Evolutionary conservation across 176 grass and related monocot species (phyloP), one percentile per base, ranked within the genome.

Genomic region (Eremochloa ophiuroides): DNA sequence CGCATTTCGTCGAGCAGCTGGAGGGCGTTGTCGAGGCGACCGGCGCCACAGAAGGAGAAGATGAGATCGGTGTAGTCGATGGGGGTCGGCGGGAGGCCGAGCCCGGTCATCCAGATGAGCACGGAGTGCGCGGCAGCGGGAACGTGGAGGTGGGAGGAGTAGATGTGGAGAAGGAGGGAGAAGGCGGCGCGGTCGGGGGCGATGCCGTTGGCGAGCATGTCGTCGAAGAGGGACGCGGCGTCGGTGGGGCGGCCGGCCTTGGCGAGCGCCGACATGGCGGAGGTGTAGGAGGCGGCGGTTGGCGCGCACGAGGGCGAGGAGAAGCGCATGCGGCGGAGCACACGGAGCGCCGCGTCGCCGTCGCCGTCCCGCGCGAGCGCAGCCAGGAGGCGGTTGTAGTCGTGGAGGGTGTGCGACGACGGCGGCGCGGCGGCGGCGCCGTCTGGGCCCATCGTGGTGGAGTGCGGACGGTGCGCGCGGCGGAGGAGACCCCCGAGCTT

Each of bases 1-100:
- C 94, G 88, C 96, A 99, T 99, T 87, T 93, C 81, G 79, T 99
- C 91, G 56, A 99, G 76, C 85, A 93, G 44, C 17, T 84, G 62
- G 66, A 92, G 85, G 35, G 93, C 96, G 61, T 95, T 89, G 0
- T 86, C 62, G 20, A 98, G 77, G 43, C 76, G 82, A 3, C 79
- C 82, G 1, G 87, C 88, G 64, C 81, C 12, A 53, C 93, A 93
- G 37, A 90, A 86, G 37, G 92, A 88, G 14, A 50, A 50, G 16
- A 99, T 42, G 66, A 98, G 79, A 51, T 92, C 90, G 27, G 82
- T 77, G 82, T 95, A 99, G 82, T 90, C 88, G 75, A 89, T 76
- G 38, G 88, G 76, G 29, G 84, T 86, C 3, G 91, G 90, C 35
- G 48, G 82, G 53, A 88, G 78, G 37, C 85, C 93, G 20, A 75